These are phyloP conservation scores for Globisporangium perplexum DNA, from an alignment of 352 stramenopile genomes.

Conservation along the genomic window DNA sequence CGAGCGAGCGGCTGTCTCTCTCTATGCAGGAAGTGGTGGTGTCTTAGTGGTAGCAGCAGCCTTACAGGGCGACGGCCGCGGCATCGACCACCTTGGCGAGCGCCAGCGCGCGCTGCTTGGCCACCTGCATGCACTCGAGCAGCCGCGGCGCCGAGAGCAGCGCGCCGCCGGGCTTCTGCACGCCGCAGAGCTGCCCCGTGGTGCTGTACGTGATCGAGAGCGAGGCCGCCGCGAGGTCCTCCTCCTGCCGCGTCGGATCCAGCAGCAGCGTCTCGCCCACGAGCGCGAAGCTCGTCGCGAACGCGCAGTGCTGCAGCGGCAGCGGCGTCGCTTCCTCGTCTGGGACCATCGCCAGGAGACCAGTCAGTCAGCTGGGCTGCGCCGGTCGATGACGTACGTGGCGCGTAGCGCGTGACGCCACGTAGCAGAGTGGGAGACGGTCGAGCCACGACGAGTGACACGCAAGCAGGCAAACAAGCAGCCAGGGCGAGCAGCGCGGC, in stretches of 20 bases:
- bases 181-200: conserved; percentile 47
- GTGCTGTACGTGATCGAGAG: conserved; percentile 70
- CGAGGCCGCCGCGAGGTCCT: conserved; percentile 45
- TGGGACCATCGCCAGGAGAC: too few relatives aligned
- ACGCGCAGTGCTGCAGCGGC: conserved; percentile 50
- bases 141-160: conserved; percentile 43
- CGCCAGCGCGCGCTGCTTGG: conserved; percentile 30
- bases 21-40: neutral
- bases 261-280: conserved; percentile 52
- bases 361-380: neutral
- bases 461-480: too few relatives aligned
- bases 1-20: conserved; percentile 3
- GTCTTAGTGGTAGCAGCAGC: too few relatives aligned
- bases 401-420: neutral
- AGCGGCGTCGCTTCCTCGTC: conserved; percentile 45
- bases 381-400: neutral
- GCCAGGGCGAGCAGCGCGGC: too few relatives aligned
- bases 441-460: neutral
- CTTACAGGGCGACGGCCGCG: too few relatives aligned
- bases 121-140: conserved; percentile 57
- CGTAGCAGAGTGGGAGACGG: too few relatives aligned
- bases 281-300: conserved; percentile 61
- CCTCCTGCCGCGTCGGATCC: conserved; percentile 69
- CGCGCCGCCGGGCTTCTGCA: conserved; percentile 65
- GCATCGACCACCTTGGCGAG: conserved; percentile 38